A percentile compares a stretch with the other conserved stretches of the same genome.
Evolutionary conservation across 129 eudicot genomes (phyloP).

Genomic region (Solidago caesia): DNA sequence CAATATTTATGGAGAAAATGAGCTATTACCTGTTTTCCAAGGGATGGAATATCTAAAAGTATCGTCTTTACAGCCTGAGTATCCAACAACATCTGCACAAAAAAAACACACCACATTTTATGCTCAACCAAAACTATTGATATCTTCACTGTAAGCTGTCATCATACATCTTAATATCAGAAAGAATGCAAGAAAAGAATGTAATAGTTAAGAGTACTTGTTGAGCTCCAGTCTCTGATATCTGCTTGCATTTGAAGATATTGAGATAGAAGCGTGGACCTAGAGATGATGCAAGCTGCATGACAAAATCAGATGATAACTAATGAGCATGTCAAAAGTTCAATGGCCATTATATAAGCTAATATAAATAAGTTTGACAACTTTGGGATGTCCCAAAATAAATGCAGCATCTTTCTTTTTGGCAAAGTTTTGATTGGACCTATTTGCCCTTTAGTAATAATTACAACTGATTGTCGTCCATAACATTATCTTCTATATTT

Average conservation of each 20-base stretch:
- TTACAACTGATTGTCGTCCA: slow-evolving; percentile 6
- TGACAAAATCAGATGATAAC: neutral
- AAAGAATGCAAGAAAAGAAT: slow-evolving; percentile 9
- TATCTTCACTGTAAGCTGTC: slow-evolving; percentile 10
- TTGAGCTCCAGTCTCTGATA: slow-evolving; percentile 98
- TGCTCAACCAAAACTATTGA: neutral
- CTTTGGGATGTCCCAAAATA: slow-evolving; percentile 10
- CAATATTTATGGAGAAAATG: slow-evolving; percentile 3
- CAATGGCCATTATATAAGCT: slow-evolving; percentile 8
- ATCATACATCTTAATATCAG: slow-evolving; percentile 15
- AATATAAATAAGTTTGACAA: neutral
- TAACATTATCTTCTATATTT: neutral
- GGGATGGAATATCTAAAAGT: slow-evolving; percentile 92
- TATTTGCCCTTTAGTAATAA: neutral
- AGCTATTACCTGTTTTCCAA: slow-evolving; percentile 74
- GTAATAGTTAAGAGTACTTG: slow-evolving; percentile 46
- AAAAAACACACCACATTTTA: neutral
- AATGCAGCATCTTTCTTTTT: slow-evolving; percentile 10
- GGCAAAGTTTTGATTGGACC: neutral
- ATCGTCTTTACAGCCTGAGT: slow-evolving; percentile 97
- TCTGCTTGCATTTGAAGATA: slow-evolving; percentile 96
- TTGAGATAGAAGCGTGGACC: slow-evolving; percentile 95
- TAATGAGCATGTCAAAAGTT: slow-evolving; percentile 3
- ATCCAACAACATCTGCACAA: slow-evolving; percentile 90
- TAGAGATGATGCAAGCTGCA: slow-evolving; percentile 94